Conservation (phyloP, 371 early-diverging fungal genomes). For the Mortierella sp. region DNA sequence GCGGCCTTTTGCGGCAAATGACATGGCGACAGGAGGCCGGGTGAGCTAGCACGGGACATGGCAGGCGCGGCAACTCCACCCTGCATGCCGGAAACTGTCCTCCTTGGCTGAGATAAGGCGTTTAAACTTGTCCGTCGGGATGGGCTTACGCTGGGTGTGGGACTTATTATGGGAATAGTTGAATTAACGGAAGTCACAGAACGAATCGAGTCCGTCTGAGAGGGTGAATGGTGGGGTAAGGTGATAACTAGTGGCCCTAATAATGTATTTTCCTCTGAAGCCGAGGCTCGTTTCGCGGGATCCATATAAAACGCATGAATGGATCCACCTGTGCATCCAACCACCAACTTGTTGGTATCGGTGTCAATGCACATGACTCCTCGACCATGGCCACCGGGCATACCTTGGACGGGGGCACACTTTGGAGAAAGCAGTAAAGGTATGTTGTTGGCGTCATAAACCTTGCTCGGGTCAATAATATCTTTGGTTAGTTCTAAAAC, state of each 20-base stretch:
- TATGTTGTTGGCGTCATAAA: conserved; percentile 18
- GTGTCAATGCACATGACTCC: conserved; percentile 50
- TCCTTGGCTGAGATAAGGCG: neutral
- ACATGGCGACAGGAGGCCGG: conserved; percentile 11
- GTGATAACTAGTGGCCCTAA: conserved; percentile 9
- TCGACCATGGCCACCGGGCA: conserved; percentile 32
- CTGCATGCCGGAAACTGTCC: neutral
- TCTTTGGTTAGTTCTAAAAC: conserved; percentile 44
- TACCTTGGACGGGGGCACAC: conserved; percentile 19
- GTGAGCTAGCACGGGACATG: neutral
- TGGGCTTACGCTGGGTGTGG: neutral
- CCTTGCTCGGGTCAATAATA: conserved; percentile 58
- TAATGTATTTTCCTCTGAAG: neutral
- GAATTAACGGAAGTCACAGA: conserved; percentile 17
- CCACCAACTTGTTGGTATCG: conserved; percentile 23
- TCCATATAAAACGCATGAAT: conserved; percentile 47
- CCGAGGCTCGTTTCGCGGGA: conserved; percentile 16
- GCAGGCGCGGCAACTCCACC: neutral
- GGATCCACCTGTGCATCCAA: conserved; percentile 48
- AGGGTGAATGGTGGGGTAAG: conserved; percentile 22
- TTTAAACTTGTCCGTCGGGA: neutral
- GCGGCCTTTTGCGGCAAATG: conserved; percentile 1
- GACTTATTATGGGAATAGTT: neutral
- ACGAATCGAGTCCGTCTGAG: conserved; percentile 24
- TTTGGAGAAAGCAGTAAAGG: conserved; percentile 32